These are phyloP conservation scores for Inosperma sp. DNA, from an alignment of 768 basidiomycete species.

Conservation along the genomic window DNA sequence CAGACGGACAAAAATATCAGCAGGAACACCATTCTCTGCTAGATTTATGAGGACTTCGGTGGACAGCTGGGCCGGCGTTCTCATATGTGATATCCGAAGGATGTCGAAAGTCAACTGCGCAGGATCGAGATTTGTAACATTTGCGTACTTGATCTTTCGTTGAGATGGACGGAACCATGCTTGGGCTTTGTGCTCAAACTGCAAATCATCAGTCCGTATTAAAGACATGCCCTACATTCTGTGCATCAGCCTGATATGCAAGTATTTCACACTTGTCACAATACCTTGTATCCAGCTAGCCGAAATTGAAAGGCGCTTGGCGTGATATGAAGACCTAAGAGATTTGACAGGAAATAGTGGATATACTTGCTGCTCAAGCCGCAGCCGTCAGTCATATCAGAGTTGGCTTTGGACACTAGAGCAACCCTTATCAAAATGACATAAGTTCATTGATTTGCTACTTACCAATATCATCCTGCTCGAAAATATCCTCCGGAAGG, in stretches of 20 bases:
- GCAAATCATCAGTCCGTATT: constrained; percentile 6
- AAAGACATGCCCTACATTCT: constrained; percentile 7
- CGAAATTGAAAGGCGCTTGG: constrained; percentile 51
- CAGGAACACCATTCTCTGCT: constrained; percentile 57
- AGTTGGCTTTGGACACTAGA: constrained; percentile 21
- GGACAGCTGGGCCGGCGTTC: constrained; percentile 43
- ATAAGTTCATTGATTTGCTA: constrained; percentile 2
- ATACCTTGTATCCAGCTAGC: constrained; percentile 44
- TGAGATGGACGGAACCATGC: constrained; percentile 39
- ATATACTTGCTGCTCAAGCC: constrained; percentile 39
- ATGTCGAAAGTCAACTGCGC: constrained; percentile 48
- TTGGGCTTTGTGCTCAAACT: constrained; percentile 4
- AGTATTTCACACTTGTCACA: background rate
- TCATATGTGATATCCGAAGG: constrained; percentile 46
- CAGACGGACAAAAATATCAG: constrained; percentile 35
- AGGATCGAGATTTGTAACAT: constrained; percentile 25
- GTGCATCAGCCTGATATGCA: background rate
- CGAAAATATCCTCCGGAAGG: constrained; percentile 29
- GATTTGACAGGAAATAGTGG: constrained; percentile 27
- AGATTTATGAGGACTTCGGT: constrained; percentile 60
- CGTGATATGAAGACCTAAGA: constrained; percentile 29
- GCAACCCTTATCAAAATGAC: background rate
- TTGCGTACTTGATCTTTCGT: constrained; percentile 41
- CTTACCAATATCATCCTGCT: constrained; percentile 45
- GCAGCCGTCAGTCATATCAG: constrained; percentile 56